A percentile compares a stretch with the other conserved stretches of the same genome.
Conservation (phyloP, 495 filamentous ascomycete genomes). For the Neurospora sp. region DNA sequence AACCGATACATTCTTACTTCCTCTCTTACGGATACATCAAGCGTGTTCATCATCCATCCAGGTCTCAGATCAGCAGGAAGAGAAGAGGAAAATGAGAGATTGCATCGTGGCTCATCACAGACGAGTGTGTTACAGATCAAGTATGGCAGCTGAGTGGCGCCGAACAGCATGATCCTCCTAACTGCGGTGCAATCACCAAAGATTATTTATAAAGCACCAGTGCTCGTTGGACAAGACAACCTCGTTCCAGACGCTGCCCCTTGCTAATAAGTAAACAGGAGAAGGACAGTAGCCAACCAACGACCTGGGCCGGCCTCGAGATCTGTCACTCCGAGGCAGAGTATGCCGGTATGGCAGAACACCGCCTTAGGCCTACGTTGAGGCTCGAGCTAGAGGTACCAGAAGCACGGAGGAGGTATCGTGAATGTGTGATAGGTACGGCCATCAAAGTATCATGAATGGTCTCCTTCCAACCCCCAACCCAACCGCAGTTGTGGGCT, state of each 20-base stretch:
- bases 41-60: neutral
- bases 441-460: neutral
- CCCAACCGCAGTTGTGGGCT: neutral
- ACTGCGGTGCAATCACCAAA: neutral
- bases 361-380: neutral
- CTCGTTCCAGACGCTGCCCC: neutral
- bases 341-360: neutral
- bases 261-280: neutral
- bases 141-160: neutral
- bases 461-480: neutral
- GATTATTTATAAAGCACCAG: neutral
- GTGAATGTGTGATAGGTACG: neutral
- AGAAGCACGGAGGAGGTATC: neutral
- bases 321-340: neutral
- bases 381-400: neutral
- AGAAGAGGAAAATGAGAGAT: neutral
- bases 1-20: neutral
- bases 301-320: neutral
- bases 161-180: neutral
- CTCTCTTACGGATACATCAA: neutral
- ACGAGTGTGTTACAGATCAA: neutral
- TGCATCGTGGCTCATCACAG: neutral
- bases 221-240: neutral
- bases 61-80: neutral
- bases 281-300: neutral